Percentiles rank a stretch among this genome's conserved stretches.
These are phyloP conservation scores for Wallacemonas sp. DNA, from an alignment of 208 protist genomes.

Conservation along the genomic window DNA sequence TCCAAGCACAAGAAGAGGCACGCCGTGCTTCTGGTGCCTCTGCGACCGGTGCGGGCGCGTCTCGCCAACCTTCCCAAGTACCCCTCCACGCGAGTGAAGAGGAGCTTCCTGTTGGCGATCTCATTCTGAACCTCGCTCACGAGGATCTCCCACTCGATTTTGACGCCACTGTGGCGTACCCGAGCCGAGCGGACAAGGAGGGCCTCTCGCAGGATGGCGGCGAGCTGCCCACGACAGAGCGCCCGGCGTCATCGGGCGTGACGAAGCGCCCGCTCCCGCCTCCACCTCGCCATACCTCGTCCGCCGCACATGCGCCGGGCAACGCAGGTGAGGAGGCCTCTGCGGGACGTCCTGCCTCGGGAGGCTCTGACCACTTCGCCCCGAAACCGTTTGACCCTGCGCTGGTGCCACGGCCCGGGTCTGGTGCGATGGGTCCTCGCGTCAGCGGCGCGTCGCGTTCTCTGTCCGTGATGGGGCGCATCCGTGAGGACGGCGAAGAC, in stretches of 20 bases:
- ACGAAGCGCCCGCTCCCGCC: background rate
- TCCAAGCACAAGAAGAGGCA: conserved; percentile 1
- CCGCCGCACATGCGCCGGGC: conserved; percentile 9
- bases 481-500: conserved; percentile 64
- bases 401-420: background rate
- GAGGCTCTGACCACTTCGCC: conserved; percentile 10
- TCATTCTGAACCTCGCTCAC: conserved; percentile 62
- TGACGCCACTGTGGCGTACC: background rate
- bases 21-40: background rate
- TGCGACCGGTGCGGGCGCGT: background rate
- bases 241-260: background rate
- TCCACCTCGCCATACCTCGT: conserved; percentile 2
- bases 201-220: background rate
- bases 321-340: conserved; percentile 23
- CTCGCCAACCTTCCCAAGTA: conserved; percentile 8
- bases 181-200: background rate
- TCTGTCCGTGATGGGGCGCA: conserved; percentile 46
- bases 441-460: background rate
- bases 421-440: background rate
- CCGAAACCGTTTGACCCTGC: conserved; percentile 14
- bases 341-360: background rate
- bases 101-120: conserved; percentile 44
- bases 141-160: conserved; percentile 44
- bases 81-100: background rate
- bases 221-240: conserved; percentile 4